Evolutionary conservation across 2,329 filamentous ascomycete species (phyloP).

Genomic region (Ophiocordyceps camponoti-rufipedis): DNA sequence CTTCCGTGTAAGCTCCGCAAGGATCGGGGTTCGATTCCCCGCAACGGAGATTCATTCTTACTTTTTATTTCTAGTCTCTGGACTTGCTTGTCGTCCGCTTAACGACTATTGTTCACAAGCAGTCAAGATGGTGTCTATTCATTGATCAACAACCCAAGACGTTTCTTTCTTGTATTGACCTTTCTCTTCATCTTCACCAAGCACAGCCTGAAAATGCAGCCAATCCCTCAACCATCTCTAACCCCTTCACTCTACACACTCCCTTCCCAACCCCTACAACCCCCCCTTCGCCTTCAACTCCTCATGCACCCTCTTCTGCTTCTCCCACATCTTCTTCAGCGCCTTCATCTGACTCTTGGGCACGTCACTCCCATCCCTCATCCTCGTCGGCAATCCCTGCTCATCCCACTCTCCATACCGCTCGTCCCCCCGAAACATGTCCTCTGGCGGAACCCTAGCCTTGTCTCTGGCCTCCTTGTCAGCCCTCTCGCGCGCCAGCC

Average conservation of each 20-base stretch:
- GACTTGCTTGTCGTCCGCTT: no score
- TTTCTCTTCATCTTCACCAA: no score
- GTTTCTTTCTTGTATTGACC: not conserved
- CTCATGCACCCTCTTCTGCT: slow-evolving; percentile 72
- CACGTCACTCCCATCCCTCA: slow-evolving; percentile 61
- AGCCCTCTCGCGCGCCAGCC: slow-evolving; percentile 27
- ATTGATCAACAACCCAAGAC: no score
- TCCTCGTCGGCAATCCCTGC: slow-evolving; percentile 61
- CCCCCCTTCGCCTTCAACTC: slow-evolving; percentile 16
- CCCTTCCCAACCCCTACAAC: not conserved
- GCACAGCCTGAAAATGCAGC: not conserved
- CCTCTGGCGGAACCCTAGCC: slow-evolving; percentile 33
- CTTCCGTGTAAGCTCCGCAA: slow-evolving; percentile 4
- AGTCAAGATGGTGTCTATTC: no score
- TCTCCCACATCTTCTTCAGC: slow-evolving; percentile 76
- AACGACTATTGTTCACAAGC: no score
- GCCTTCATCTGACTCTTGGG: slow-evolving; percentile 68
- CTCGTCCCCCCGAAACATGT: slow-evolving; percentile 38
- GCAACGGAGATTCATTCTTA: slow-evolving; percentile 5
- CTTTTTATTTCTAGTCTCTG: slow-evolving; percentile 2
- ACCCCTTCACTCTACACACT: no score
- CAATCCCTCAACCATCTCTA: not conserved
- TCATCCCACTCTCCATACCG: slow-evolving; percentile 63
- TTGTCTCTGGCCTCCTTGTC: slow-evolving; percentile 38
- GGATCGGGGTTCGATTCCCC: slow-evolving; percentile 9